phyloP scores from a whole-genome alignment of 805 yeast species.

The Peterozyma xylosa region DNA sequence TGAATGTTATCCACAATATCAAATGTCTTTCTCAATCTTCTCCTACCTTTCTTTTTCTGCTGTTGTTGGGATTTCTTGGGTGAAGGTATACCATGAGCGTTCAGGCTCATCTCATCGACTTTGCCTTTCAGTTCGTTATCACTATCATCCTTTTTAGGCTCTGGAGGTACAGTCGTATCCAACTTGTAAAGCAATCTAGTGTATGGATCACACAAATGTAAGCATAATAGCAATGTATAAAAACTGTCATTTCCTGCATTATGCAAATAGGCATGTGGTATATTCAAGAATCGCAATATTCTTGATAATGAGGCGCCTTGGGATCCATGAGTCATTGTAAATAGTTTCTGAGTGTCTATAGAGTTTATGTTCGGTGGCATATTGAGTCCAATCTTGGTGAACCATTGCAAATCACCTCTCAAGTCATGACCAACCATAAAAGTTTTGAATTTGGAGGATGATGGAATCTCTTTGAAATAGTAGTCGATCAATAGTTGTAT shows the following conservation, averaged over 20 bases:
- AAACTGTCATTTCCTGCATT: constrained; percentile 71
- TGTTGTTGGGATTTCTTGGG: too few relatives aligned
- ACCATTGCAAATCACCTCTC: constrained; percentile 46
- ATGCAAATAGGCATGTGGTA: constrained; percentile 56
- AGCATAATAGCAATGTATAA: constrained; percentile 45
- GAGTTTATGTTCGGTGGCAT: constrained; percentile 27
- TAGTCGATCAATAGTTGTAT: constrained; percentile 35
- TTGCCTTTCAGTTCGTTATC: neutral
- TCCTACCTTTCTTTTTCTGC: too few relatives aligned
- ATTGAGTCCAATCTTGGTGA: constrained; percentile 34
- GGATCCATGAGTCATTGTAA: constrained; percentile 30
- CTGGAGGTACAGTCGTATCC: constrained; percentile 4
- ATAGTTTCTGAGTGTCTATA: constrained; percentile 44
- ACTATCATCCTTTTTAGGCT: too few relatives aligned
- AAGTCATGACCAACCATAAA: constrained; percentile 57
- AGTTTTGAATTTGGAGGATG: constrained; percentile 17
- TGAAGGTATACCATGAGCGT: too few relatives aligned
- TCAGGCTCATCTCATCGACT: neutral
- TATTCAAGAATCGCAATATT: constrained; percentile 33
- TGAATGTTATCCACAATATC: too few relatives aligned
- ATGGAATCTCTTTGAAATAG: constrained; percentile 27
- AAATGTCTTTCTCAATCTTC: too few relatives aligned
- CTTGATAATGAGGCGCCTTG: constrained; percentile 37
- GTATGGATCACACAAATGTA: constrained; percentile 43
- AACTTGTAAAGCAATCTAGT: constrained; percentile 17